phyloP scores from a whole-genome alignment of 495 filamentous ascomycete species.

The Xylaria castorea region DNA sequence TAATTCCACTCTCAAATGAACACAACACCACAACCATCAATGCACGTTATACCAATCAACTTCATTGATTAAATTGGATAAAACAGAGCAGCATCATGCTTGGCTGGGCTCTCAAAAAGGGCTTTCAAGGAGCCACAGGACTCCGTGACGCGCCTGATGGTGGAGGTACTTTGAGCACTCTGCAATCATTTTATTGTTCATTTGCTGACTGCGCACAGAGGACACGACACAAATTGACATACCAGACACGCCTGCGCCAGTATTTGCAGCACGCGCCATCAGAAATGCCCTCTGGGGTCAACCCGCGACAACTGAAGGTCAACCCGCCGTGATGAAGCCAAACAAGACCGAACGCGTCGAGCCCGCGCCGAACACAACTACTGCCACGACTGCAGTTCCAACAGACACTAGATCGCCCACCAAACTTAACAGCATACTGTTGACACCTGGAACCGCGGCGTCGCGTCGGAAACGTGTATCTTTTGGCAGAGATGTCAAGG shows the following conservation, averaged over 20 bases:
- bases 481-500: constrained; percentile 69
- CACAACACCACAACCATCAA: background rate
- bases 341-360: constrained; percentile 23
- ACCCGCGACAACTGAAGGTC: constrained; percentile 52
- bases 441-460: constrained; percentile 85
- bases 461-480: constrained; percentile 88
- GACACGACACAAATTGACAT: constrained; percentile 64
- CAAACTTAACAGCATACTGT: constrained; percentile 69
- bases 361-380: constrained; percentile 17
- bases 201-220: constrained; percentile 36
- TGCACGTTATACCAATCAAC: background rate
- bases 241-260: constrained; percentile 90
- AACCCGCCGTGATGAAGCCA: constrained; percentile 17
- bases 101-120: constrained; percentile 60
- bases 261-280: constrained; percentile 92
- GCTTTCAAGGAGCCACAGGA: constrained; percentile 42
- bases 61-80: background rate
- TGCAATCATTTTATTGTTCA: background rate
- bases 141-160: constrained; percentile 39
- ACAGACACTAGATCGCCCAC: constrained; percentile 44
- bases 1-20: background rate
- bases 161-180: constrained; percentile 34
- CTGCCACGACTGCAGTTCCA: background rate
- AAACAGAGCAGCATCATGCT: constrained; percentile 52
- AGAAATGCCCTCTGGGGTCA: constrained; percentile 92